These are phyloP conservation scores for Mimosa pudica DNA, from an alignment of 306 rosid genomes.

Conservation along the genomic window DNA sequence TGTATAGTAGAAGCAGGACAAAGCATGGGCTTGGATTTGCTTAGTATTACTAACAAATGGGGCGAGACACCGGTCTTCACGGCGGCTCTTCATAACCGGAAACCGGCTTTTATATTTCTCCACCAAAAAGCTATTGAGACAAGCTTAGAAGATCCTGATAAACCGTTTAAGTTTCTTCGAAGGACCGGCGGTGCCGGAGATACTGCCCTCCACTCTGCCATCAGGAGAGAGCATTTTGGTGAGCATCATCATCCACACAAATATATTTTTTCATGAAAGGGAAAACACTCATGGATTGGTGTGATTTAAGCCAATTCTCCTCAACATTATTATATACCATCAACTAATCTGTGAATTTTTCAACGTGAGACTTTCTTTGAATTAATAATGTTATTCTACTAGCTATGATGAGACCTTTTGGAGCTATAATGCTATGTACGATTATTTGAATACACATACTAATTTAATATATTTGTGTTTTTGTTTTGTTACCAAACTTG, in stretches of 20 bases:
- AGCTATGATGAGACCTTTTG: too few relatives aligned
- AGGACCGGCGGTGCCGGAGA: neutral
- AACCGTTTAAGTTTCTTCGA: neutral
- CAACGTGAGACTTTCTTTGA: too few relatives aligned
- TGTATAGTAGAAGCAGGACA: neutral
- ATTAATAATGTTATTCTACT: too few relatives aligned
- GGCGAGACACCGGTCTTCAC: constrained; percentile 4
- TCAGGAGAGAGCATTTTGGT: constrained; percentile 1
- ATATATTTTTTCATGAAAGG: too few relatives aligned
- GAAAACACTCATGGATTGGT: too few relatives aligned
- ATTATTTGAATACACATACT: neutral
- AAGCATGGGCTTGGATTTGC: neutral
- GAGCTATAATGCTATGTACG: neutral
- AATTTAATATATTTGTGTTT: neutral
- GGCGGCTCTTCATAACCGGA: neutral
- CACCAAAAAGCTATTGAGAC: neutral
- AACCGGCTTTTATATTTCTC: neutral
- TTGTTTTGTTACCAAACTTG: too few relatives aligned
- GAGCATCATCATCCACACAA: neutral
- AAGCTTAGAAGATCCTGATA: neutral
- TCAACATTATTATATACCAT: too few relatives aligned
- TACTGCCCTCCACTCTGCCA: constrained; percentile 4
- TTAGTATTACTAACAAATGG: neutral
- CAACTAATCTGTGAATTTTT: too few relatives aligned
- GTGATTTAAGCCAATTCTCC: too few relatives aligned